Conservation (phyloP, 805 yeast species). For the Metschnikowia similis region DNA sequence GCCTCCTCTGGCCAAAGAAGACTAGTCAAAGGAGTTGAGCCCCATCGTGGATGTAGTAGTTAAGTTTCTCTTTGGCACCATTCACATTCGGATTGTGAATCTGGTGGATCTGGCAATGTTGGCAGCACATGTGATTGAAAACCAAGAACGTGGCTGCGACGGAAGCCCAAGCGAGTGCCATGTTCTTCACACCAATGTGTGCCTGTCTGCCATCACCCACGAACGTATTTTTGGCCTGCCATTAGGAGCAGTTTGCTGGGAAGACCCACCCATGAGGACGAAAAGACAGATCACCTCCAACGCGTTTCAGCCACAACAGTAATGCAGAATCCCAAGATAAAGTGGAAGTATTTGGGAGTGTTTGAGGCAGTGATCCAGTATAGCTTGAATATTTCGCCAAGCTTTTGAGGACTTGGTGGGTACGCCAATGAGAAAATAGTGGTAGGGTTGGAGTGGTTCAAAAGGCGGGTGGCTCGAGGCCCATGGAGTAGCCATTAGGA, state of each 20-base stretch:
- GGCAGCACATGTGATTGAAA: conserved; percentile 48
- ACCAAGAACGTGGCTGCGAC: conserved; percentile 49
- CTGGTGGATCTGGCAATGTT: conserved; percentile 44
- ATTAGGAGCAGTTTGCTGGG: conserved; percentile 69
- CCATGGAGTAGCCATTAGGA: too few relatives aligned
- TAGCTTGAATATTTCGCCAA: too few relatives aligned
- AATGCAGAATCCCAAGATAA: conserved; percentile 55
- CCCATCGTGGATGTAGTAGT: conserved; percentile 15
- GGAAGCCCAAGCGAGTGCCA: conserved; percentile 71
- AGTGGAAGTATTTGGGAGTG: too few relatives aligned
- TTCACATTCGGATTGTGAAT: conserved; percentile 43
- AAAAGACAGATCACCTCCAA: conserved; percentile 50
- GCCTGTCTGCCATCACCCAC: conserved; percentile 39
- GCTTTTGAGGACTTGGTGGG: too few relatives aligned
- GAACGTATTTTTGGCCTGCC: conserved; percentile 75
- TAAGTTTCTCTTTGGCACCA: conserved; percentile 18
- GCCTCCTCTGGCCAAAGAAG: conserved; percentile 40
- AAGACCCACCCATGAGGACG: conserved; percentile 57
- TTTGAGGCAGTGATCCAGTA: too few relatives aligned
- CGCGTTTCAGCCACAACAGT: conserved; percentile 48
- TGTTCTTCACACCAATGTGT: conserved; percentile 50
- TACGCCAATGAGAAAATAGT: too few relatives aligned
- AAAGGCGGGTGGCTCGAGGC: too few relatives aligned
- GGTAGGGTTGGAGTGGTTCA: too few relatives aligned
- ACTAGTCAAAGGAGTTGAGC: conserved; percentile 29